Conservation (phyloP, 129 eudicot genomes). For the Lactuca sativa region DNA sequence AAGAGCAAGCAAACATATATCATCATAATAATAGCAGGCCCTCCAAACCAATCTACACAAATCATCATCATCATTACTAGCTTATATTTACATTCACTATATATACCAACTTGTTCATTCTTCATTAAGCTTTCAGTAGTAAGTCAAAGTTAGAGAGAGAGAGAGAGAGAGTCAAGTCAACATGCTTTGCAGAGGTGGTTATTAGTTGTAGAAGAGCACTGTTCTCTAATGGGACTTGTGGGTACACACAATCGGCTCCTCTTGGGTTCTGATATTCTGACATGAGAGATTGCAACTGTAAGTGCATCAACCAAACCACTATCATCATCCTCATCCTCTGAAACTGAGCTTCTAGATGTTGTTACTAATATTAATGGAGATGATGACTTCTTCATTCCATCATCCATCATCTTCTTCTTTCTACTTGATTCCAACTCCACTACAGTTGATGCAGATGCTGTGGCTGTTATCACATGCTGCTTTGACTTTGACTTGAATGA, state of each 20-base stretch:
- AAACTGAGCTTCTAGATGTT: conserved; percentile 29
- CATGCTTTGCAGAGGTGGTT: conserved; percentile 94
- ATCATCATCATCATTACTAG: conserved; percentile 25
- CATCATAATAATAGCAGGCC: conserved; percentile 1
- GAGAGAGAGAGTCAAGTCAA: conserved; percentile 40
- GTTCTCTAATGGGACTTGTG: conserved; percentile 70
- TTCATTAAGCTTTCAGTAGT: conserved; percentile 19
- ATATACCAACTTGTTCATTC: conserved; percentile 29
- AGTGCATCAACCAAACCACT: conserved; percentile 72
- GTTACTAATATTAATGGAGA: conserved; percentile 6
- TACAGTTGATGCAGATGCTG: conserved; percentile 30
- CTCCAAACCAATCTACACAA: conserved; percentile 16
- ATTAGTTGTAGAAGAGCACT: conserved; percentile 64
- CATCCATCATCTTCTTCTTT: conserved; percentile 33
- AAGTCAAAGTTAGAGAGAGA: not conserved
- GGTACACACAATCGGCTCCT: conserved; percentile 72
- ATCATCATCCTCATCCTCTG: conserved; percentile 63
- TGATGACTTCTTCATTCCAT: conserved; percentile 31
- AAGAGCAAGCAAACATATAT: not conserved
- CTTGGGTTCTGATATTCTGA: conserved; percentile 88
- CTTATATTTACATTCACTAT: conserved; percentile 42
- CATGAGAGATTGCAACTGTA: conserved; percentile 72
- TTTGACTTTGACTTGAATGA: conserved; percentile 61
- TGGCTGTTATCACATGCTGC: conserved; percentile 32
- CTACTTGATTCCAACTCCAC: conserved; percentile 45